These are phyloP conservation scores for Arthrobotrys conoides DNA, from an alignment of 2,329 filamentous ascomycete species.

Conservation along the genomic window DNA sequence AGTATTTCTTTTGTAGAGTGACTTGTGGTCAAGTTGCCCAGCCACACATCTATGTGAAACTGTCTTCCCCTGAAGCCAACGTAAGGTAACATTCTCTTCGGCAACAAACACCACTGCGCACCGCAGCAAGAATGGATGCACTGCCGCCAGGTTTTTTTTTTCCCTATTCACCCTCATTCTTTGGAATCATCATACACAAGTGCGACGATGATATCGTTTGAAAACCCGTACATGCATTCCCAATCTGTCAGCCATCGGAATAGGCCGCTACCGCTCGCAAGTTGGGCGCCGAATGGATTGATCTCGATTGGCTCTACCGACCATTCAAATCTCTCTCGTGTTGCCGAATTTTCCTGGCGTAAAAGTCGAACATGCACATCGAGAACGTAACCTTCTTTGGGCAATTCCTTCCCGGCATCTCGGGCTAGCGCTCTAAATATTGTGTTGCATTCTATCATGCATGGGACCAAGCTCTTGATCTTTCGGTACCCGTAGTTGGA, in stretches of 20 bases:
- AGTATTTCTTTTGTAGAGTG: conserved; percentile 17
- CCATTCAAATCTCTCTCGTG: not conserved
- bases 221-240: conserved; percentile 27
- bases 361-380: conserved; percentile 25
- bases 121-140: conserved; percentile 11
- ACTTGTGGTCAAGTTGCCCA: conserved; percentile 18
- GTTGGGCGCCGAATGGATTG: conserved; percentile 28
- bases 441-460: conserved; percentile 24
- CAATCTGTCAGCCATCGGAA: conserved; percentile 34
- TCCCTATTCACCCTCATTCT: not conserved
- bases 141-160: not conserved
- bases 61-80: conserved; percentile 21
- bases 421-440: conserved; percentile 5
- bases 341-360: not conserved
- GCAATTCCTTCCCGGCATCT: conserved; percentile 10
- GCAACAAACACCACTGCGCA: conserved; percentile 6
- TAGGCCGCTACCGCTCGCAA: conserved; percentile 31
- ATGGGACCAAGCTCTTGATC: conserved; percentile 20
- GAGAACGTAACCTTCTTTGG: conserved; percentile 24
- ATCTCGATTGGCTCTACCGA: conserved; percentile 28
- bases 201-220: conserved; percentile 17
- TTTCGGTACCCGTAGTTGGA: not conserved
- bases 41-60: conserved; percentile 28
- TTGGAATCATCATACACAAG: conserved; percentile 25
- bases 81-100: conserved; percentile 6